Evolutionary conservation across 352 stramenopile species (phyloP).

Genomic region (Pythium rhizo-oryzae): DNA sequence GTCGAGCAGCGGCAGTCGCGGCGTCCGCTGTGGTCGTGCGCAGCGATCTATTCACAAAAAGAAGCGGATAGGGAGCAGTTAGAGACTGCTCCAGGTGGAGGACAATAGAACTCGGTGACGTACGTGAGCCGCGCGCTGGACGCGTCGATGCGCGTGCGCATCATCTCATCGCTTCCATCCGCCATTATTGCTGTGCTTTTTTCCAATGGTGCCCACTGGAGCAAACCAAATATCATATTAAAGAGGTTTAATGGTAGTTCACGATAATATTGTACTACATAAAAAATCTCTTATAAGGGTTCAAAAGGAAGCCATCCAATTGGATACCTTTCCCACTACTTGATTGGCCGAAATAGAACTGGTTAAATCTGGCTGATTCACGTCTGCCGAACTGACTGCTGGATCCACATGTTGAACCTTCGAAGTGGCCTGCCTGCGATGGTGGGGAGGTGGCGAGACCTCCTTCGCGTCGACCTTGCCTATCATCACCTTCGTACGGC

Average conservation of each 20-base stretch:
- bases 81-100: neutral
- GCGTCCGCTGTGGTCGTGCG: constrained; percentile 43
- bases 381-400: constrained; percentile 20
- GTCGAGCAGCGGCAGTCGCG: constrained; percentile 40
- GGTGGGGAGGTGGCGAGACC: neutral
- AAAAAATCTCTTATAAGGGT: neutral
- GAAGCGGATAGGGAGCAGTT: neutral
- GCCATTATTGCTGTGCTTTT: constrained; percentile 22
- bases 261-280: neutral
- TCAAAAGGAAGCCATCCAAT: constrained; percentile 7
- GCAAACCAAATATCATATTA: constrained; percentile 21
- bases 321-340: neutral
- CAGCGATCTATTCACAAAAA: constrained; percentile 47
- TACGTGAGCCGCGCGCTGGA: constrained; percentile 73
- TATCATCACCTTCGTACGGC: neutral
- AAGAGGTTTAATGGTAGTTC: constrained; percentile 4
- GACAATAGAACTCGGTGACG: constrained; percentile 7
- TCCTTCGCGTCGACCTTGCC: neutral
- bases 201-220: constrained; percentile 27
- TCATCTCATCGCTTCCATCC: constrained; percentile 45
- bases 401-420: constrained; percentile 17
- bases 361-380: constrained; percentile 1
- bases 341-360: constrained; percentile 12
- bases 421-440: constrained; percentile 9
- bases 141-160: constrained; percentile 69